Evolutionary conservation across 176 grass and related monocot species (phyloP), one percentile per base, ranked within the genome.

Genomic region (Cenchrus americanus): DNA sequence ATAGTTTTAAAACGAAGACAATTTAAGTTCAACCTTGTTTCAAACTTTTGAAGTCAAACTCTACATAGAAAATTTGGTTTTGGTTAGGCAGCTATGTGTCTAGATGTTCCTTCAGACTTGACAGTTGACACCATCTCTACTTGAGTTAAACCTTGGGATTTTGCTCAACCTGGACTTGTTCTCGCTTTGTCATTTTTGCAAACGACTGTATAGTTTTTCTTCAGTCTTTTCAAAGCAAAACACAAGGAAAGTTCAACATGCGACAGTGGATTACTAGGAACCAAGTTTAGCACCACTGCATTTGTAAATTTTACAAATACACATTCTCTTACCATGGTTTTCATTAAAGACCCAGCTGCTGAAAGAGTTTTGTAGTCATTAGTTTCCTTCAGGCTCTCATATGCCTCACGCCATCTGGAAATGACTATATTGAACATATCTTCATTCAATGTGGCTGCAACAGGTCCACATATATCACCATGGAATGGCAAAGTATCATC

Each of bases 401-500:
- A 83, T 68, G 91, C 32, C 80, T 98, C 92, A 73, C 91, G 96
- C 92, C 92, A 98, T 62, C 88, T 95, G 40, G 68, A 86, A 75
- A 93, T 86, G 26, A 98, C 96, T 79, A 98, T 58, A 60, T 95
- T 95, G 83, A 98, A 95, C 92, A 95, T 98, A 66, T 90, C 87
- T 84, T 95, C 96, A 69, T 90, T 98, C 48, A 95, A 88, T 64
- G 92, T 95, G 73, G 87, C 90, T 63, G 96, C 92, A 63, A 98
- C 91, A 86, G 96, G 91, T 79, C 92, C 96, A 73, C 96, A 98
- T 74, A 98, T 86, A 60, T 98, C 89, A 79, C 89, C 88, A 77
- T 79, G 60, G 46, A 92, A 97, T 14, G 92, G 77, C 53, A 79
- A 10, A 59, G 73, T 71, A 77, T 87, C 85, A 49, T 27, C 73